A percentile compares a stretch with the other conserved stretches of the same genome.
Evolutionary conservation across 2,329 filamentous ascomycete species (phyloP).

Genomic region (Podosphaera fusca): DNA sequence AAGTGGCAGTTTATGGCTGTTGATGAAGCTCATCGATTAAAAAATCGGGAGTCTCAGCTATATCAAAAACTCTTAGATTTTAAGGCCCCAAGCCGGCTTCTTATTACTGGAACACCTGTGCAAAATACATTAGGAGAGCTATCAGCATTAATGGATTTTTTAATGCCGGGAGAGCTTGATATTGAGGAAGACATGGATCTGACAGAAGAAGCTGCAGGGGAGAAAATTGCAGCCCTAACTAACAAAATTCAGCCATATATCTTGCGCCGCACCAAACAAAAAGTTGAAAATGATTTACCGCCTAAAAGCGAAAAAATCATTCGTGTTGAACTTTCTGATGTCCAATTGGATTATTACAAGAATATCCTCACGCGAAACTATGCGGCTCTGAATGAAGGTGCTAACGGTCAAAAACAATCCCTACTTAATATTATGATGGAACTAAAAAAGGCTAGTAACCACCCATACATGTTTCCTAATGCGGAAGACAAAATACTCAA

Average conservation of each 20-base stretch:
- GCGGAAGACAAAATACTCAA: slow-evolving; percentile 75
- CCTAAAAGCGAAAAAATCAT: slow-evolving; percentile 98
- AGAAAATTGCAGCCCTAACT: slow-evolving; percentile 70
- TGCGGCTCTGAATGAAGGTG: slow-evolving; percentile 72
- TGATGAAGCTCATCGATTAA: slow-evolving; percentile 88
- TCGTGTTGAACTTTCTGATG: slow-evolving; percentile 84
- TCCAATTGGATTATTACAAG: slow-evolving; percentile 96
- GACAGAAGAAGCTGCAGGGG: slow-evolving; percentile 54
- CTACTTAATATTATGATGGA: slow-evolving; percentile 99
- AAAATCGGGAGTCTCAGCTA: slow-evolving; percentile 86
- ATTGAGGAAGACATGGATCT: slow-evolving; percentile 88
- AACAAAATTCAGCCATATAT: slow-evolving; percentile 81
- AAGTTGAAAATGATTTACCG: slow-evolving; percentile 86
- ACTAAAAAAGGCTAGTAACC: slow-evolving; percentile 95
- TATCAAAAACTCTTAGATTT: slow-evolving; percentile 73
- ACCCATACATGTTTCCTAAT: slow-evolving; percentile 92
- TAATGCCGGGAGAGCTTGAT: slow-evolving; percentile 81
- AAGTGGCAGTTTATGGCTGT: slow-evolving; percentile 97
- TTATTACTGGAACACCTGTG: slow-evolving; percentile 93
- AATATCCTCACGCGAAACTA: slow-evolving; percentile 97
- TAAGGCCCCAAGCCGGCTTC: slow-evolving; percentile 63
- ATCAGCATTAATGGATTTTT: slow-evolving; percentile 78
- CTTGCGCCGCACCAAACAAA: slow-evolving; percentile 85
- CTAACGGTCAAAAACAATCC: slow-evolving; percentile 79
- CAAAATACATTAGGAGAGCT: slow-evolving; percentile 92